A percentile compares a stretch with the other conserved stretches of the same genome.
Conservation (phyloP, 768 basidiomycete species). For the Termitomyces heimii region DNA sequence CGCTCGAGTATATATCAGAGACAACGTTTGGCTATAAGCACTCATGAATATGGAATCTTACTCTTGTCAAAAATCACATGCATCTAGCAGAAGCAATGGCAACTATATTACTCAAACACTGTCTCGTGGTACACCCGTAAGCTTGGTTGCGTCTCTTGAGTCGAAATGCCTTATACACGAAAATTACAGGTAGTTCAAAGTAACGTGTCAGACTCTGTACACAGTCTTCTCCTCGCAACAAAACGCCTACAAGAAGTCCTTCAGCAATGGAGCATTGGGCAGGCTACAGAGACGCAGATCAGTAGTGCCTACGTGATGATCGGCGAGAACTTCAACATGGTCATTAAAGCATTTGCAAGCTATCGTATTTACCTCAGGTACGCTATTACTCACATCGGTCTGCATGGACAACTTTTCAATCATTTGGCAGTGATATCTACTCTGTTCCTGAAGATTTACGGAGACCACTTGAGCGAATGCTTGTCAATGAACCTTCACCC, state of each 20-base stretch:
- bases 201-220: constrained; percentile 57
- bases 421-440: constrained; percentile 50
- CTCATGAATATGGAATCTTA: background rate
- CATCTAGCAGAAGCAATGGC: background rate
- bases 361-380: constrained; percentile 72
- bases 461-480: constrained; percentile 54
- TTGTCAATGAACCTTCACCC: constrained; percentile 74
- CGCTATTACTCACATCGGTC: background rate
- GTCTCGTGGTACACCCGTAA: background rate
- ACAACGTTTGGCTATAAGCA: background rate
- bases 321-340: constrained; percentile 83
- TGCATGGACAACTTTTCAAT: background rate
- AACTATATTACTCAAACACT: background rate
- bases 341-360: constrained; percentile 67
- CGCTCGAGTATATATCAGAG: background rate
- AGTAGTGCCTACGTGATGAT: constrained; percentile 87
- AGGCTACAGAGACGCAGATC: constrained; percentile 64
- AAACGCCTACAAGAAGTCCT: constrained; percentile 77
- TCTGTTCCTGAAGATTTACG: constrained; percentile 59
- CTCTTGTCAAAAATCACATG: background rate
- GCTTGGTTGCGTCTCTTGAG: background rate
- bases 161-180: background rate
- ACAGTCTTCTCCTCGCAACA: constrained; percentile 70
- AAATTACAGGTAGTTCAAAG: constrained; percentile 19
- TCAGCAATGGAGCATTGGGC: constrained; percentile 57